Evolutionary conservation across 192 early-diverging fungal genomes (phyloP), one percentile per base, ranked within the genome.

Genomic region (Coemansia sp.): DNA sequence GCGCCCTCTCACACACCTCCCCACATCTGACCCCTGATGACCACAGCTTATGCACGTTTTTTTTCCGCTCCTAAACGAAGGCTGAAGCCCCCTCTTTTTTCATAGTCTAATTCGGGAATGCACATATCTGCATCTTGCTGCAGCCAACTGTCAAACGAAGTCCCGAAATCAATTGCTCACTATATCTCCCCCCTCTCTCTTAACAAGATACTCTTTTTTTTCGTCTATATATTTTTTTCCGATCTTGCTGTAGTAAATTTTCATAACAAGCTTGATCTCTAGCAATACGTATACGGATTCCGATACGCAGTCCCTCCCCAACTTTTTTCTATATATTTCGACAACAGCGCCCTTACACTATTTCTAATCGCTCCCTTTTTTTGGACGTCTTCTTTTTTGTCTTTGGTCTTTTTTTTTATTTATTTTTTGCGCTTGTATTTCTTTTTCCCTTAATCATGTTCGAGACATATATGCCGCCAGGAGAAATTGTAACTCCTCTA

Each of bases 401-500:
- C n/a, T 40, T 11, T 9, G 26, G 5, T 61, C 21, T 21, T 38
- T 61, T 14, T 23, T 10, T 23, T 38, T 61, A 10, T 21, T 38
- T 61, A 4, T 23, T 10, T 23, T 38, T 10, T 37, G 33, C 55
- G 8, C 50, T 28, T 28, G 3, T 53, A 52, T 57, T 13, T 33
- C 6, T 49, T 32, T 38, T 38, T 17, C 28, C 14, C 4, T 30
- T 19, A 32, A 17, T 37, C 23, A 82, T 82, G 80, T 46, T 76
- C 42, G 80, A 77, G 39, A 68, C 61, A 28, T 74, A 82, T 46
- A 53, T 64, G 23, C 75, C 80, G 16, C 75, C 80, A 7, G 44
- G 47, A 10, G 80, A 74, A 42, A 74, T 77, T 55, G 66, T 66
- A 3, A 73, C 63, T 6, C 33, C 69, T 8, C 59, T 76, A 49